Base-by-base conservation (phyloP, 2,329 filamentous ascomycete species). In the Epichloe typhina region DNA sequence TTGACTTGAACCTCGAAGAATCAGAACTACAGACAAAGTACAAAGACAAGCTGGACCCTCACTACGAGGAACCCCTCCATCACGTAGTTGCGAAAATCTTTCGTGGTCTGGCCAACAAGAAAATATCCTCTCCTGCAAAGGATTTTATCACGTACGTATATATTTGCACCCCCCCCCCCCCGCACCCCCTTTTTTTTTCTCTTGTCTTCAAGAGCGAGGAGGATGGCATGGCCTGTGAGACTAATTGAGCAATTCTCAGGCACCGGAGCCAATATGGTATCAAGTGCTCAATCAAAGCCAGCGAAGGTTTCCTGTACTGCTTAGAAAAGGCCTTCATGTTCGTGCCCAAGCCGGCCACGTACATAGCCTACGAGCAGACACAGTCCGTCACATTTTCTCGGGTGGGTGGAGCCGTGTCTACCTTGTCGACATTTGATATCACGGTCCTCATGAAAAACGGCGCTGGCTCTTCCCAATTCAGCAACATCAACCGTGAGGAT, bases 201-300 rank as follows among this genome's bases (percentile, higher is more conserved):
- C 26, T 13, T 47, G 31, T 21, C 26, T 9, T 13, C 17, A 21
- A 19, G 21, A 12, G 11, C 12, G 40, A 12, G 12, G 40, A n/a
- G 11, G 19, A 41, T 23, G 39, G 19, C 19, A 11, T n/a, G n/a
- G n/a, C 15, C 19, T 19, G 15, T 21, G 35, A 50, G 40, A 37
- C 15, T 50, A 41, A 44, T 40, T 47, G 21, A 38, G 19, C 11
- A 5, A 23, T 15, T 26, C 19, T 39, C 48, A 80, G 86, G 58
- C 93, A 97, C 70, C 89, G 95, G 65, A 82, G 86, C 61, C 90
- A 96, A 67, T 88, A 84, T 58, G 93, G 93, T 52, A 94, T 98
- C 69, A 98, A 98, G 72, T 98, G 93, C 69, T 95, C 90, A n/a
- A 96, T 98, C 80, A 98, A 98, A 72, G 94, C 94, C 50, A 96